Base-by-base conservation (phyloP, 805 yeast genomes). In the Pichia nakasei region DNA sequence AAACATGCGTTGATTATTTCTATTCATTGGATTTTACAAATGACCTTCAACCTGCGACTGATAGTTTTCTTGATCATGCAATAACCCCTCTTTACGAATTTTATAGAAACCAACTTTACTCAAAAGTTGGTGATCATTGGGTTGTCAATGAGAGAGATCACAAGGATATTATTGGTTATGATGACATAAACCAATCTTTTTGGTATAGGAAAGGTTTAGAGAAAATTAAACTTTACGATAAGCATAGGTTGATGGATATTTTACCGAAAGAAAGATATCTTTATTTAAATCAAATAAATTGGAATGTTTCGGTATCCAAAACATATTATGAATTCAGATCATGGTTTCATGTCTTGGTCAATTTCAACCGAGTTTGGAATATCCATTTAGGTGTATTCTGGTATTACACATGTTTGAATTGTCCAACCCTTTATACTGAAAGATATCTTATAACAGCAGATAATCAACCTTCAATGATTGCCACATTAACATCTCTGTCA, bases 171-270 rank as follows among this genome's bases (percentile, higher is more conserved):
- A 79, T 87, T 46, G 96, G 96, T 0, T 87, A 87, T 60, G 96
- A 87, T 64, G 96, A 87, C 60, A 79, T 87, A 60, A 87, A 87
- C 57, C 96, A 87, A 55, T 66, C 83, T 33, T 87, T 87, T 56
- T 87, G 96, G 96, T 79, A 82, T 52, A 70, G 78, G 3, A 73
- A 77, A 48, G 87, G 93, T 0, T 66, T 87, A 42, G 77, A 76
- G 48, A 70, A 71, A 41, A 69, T 87, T 18, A 62, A 64, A 2
- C 57, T 82, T 27, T 44, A 37, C 9, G 70, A 69, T 36, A 69
- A 68, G 38, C 57, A 59, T 5, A 61, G 62, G 37, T 57, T 85
- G 21, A 73, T 85, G 61, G 76, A 74, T 47, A 56, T 74, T 29
- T 74, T 76, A 3, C 67, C 77, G 0, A 58, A 65, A 19, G 78